Evolutionary conservation across 2,329 filamentous ascomycete species (phyloP).

Genomic region (Phialophora verrucosa): DNA sequence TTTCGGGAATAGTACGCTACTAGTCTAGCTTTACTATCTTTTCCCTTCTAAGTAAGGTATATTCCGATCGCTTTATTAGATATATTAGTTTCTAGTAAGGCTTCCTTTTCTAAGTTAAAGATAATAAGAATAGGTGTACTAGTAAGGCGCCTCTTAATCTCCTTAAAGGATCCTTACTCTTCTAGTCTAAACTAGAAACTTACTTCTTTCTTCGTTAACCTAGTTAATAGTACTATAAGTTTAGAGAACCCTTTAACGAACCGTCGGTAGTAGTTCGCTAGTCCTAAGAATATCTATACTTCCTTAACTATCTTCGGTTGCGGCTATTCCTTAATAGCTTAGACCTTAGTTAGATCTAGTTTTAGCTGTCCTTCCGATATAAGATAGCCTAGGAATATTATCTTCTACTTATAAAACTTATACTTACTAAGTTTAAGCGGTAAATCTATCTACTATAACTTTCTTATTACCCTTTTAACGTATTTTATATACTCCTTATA

Average conservation of each 20-base stretch:
- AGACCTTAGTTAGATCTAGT: background rate
- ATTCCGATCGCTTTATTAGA: conserved; percentile 24
- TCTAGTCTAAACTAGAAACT: background rate
- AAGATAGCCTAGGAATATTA: conserved; percentile 3
- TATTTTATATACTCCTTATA: conserved; percentile 4
- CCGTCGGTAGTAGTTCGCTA: conserved; percentile 10
- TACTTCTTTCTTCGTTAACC: conserved; percentile 2
- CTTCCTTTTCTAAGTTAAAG: conserved; percentile 28
- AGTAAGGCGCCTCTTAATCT: background rate
- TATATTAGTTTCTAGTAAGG: conserved; percentile 28
- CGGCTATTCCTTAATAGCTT: background rate
- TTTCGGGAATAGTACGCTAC: conserved; percentile 22
- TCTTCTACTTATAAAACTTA: background rate
- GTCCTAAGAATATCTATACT: background rate
- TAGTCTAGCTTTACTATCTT: conserved; percentile 16
- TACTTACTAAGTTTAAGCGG: conserved; percentile 1
- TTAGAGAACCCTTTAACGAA: background rate
- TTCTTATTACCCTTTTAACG: background rate
- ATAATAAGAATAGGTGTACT: conserved; percentile 23
- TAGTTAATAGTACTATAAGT: background rate
- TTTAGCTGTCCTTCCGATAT: no score
- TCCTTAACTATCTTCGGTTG: conserved; percentile 5
- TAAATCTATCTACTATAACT: background rate
- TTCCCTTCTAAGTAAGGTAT: conserved; percentile 18
- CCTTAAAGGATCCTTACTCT: no score